These are phyloP conservation scores for Alternaria hordeiaustralica DNA, from an alignment of 2,329 filamentous ascomycete genomes.

Conservation along the genomic window DNA sequence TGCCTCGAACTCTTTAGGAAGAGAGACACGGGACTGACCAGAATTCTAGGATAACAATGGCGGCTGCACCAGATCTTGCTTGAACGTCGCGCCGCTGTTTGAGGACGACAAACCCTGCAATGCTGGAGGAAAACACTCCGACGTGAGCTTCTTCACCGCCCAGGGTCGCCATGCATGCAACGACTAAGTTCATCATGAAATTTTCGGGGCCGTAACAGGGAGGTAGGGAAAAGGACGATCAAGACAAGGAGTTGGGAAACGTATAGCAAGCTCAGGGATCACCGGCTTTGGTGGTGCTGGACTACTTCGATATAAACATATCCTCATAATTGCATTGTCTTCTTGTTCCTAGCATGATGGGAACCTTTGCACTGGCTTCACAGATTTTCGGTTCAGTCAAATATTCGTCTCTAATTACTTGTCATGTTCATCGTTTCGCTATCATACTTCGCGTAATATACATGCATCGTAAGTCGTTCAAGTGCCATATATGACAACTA, in stretches of 20 bases:
- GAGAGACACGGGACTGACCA: neutral
- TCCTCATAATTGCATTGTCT: neutral
- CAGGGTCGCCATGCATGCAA: neutral
- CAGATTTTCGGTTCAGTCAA: neutral
- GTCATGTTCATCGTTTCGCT: neutral
- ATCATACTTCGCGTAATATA: neutral
- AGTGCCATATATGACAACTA: neutral
- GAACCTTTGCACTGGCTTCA: neutral
- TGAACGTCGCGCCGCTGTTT: neutral
- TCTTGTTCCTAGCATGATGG: neutral
- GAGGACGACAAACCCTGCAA: neutral
- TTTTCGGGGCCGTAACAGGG: neutral
- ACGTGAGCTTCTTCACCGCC: neutral
- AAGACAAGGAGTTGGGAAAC: neutral
- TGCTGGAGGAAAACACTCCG: neutral
- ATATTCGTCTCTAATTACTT: neutral
- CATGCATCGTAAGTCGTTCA: constrained; percentile 3
- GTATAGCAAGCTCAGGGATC: neutral
- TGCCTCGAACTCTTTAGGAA: neutral
- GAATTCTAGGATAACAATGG: neutral
- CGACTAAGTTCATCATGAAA: neutral
- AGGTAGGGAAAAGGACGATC: neutral
- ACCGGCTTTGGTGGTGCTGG: neutral
- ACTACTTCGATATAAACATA: neutral
- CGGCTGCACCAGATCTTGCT: neutral